Evolutionary conservation across 805 yeast genomes (phyloP).

Genomic region (Scheffersomyces spartinae): DNA sequence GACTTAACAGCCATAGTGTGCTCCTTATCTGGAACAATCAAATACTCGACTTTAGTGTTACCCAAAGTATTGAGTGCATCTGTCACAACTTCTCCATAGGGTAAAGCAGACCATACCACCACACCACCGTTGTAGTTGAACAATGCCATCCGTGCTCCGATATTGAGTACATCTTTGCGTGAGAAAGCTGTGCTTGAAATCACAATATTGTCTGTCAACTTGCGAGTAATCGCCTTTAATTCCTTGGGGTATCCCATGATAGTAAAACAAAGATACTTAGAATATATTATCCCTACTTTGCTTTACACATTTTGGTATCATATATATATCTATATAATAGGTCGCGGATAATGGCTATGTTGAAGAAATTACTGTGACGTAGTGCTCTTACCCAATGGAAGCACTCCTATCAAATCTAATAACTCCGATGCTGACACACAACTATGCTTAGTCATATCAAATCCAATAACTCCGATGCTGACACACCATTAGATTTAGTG

Average conservation of each 20-base stretch:
- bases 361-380: no score
- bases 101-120: constrained; percentile 47
- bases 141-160: constrained; percentile 33
- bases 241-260: constrained; percentile 27
- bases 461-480: no score
- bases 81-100: constrained; percentile 37
- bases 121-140: constrained; percentile 19
- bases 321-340: no score
- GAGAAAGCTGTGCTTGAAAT: constrained; percentile 23
- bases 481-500: no score
- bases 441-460: no score
- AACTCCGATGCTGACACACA: no score
- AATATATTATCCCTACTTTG: no score
- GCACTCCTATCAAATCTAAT: no score
- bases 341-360: no score
- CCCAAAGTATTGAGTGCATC: constrained; percentile 19
- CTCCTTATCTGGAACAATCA: constrained; percentile 52
- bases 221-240: constrained; percentile 17
- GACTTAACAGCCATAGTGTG: constrained; percentile 53
- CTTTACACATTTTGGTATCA: no score
- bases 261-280: no score
- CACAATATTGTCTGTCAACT: constrained; percentile 21
- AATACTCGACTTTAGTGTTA: constrained; percentile 37
- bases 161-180: constrained; percentile 17
- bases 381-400: no score